Percentiles rank a stretch among this genome's conserved stretches.
Evolutionary conservation across 2,329 filamentous ascomycete genomes (phyloP).

Genomic region (Fusarium equiseti): DNA sequence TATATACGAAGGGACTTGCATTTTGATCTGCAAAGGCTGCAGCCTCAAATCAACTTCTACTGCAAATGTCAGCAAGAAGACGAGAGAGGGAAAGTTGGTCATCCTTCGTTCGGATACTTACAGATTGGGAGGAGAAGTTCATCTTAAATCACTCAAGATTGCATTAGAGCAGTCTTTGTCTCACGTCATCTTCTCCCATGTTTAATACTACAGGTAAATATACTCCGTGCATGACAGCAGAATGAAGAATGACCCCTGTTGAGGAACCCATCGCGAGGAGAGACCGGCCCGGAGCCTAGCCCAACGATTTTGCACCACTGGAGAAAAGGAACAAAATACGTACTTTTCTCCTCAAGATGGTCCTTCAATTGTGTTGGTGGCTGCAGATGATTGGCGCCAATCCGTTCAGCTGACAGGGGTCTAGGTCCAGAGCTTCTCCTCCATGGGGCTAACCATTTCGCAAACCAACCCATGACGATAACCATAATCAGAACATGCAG

Average conservation of each 20-base stretch:
- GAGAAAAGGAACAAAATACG: too few relatives aligned
- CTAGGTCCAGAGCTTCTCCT: conserved; percentile 1
- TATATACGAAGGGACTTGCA: conserved; percentile 33
- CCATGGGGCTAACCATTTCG: neutral
- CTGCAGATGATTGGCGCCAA: conserved; percentile 19
- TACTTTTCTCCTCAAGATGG: neutral
- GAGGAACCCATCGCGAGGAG: neutral
- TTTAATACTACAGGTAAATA: conserved; percentile 5
- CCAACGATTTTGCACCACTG: neutral
- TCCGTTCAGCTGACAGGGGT: conserved; percentile 28
- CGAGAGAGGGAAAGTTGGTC: neutral
- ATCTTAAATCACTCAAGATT: conserved; percentile 13
- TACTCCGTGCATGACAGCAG: neutral
- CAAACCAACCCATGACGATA: neutral
- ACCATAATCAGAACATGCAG: neutral
- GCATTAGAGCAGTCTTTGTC: conserved; percentile 21
- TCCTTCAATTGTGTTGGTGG: conserved; percentile 12
- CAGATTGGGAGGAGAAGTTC: neutral
- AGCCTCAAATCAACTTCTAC: conserved; percentile 7
- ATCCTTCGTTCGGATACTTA: neutral
- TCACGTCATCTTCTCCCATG: conserved; percentile 15
- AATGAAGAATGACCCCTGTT: neutral
- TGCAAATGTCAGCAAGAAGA: conserved; percentile 9
- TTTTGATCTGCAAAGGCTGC: conserved; percentile 21
- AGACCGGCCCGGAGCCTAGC: neutral